Base-by-base conservation (phyloP, 202 grass and related monocot species). In the Schoenoplectus triqueter region DNA sequence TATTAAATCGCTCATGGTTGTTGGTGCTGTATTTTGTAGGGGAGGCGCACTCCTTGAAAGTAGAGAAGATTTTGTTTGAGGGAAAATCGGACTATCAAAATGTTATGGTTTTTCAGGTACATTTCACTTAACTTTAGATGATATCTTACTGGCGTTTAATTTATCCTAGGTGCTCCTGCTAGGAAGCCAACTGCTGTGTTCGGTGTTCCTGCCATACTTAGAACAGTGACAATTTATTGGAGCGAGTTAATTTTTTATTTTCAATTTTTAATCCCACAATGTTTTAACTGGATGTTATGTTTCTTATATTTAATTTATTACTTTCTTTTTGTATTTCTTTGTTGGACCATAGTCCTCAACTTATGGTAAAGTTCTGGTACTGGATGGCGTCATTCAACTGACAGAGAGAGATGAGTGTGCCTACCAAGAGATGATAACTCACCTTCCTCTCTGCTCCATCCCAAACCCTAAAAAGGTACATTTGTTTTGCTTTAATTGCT, bases 371-470 rank as follows among this genome's bases (percentile, higher is more conserved):
- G 95, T 98, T 71, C 92, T 98, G 55, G 93, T 98, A 8, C 85
- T 98, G 51, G 95, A 98, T 84, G 95, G 95, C 15, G 93, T 98
- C 15, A 98, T 98, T 85, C 95, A 98, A 82, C 81, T 98, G 8
- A 98, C 95, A 4, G 93, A 98, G 79, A 90, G 95, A 84, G 95
- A 97, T 61, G 95, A 97, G 70, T 97, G 95, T 18, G 92, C 95
- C 10, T 97, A 94, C 87, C 95, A 97, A 82, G 95, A 97, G 84
- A 97, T 97, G 95, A 97, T 97, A 72, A 94, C 95, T 59, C 95
- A 97, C 78, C 92, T 97, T 50, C 89, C 95, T 72, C 90, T 97
- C 82, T 93, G 90, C 89, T 97, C 95, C 17, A 98, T 95, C 51
- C 91, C 92, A 83, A 89, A 98, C 39, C 93, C 95, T 87, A 98